Percentiles rank a stretch among this genome's conserved stretches.
Conservation (phyloP, 1,284 basidiomycete species). For the Ustilago trichophora region DNA sequence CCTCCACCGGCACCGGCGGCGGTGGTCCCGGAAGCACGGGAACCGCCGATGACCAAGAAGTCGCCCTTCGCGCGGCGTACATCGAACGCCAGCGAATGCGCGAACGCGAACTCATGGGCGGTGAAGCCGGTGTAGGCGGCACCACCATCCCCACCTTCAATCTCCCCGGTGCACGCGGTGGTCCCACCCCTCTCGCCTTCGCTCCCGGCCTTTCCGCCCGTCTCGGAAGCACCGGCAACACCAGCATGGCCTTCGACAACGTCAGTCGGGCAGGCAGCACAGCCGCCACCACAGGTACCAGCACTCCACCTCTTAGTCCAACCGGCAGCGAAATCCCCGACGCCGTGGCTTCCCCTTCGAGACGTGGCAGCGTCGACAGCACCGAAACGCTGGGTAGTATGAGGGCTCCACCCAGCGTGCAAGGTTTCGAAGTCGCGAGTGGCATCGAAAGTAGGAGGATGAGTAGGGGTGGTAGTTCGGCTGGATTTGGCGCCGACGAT, state of each 20-base stretch:
- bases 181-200: constrained; percentile 35
- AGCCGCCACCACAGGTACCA: constrained; percentile 52
- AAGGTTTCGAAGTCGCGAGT: constrained; percentile 31
- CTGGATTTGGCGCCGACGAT: constrained; percentile 29
- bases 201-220: constrained; percentile 42
- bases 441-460: constrained; percentile 44
- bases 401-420: constrained; percentile 44
- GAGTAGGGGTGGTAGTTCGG: constrained; percentile 42
- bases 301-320: constrained; percentile 43
- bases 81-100: constrained; percentile 61
- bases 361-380: constrained; percentile 41
- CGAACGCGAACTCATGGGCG: constrained; percentile 56
- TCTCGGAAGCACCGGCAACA: constrained; percentile 26
- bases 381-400: constrained; percentile 48
- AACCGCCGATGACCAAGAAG: constrained; percentile 53
- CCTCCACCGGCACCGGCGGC: constrained; percentile 35
- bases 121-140: constrained; percentile 59
- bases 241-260: constrained; percentile 28
- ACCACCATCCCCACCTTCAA: constrained; percentile 36
- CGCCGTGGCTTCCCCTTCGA: constrained; percentile 36
- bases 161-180: constrained; percentile 25
- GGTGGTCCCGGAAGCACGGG: constrained; percentile 33
- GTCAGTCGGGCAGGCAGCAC: constrained; percentile 56
- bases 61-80: constrained; percentile 41
- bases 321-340: constrained; percentile 45